Conservation (phyloP, 495 filamentous ascomycete species). For the Aspergillus wentii region DNA sequence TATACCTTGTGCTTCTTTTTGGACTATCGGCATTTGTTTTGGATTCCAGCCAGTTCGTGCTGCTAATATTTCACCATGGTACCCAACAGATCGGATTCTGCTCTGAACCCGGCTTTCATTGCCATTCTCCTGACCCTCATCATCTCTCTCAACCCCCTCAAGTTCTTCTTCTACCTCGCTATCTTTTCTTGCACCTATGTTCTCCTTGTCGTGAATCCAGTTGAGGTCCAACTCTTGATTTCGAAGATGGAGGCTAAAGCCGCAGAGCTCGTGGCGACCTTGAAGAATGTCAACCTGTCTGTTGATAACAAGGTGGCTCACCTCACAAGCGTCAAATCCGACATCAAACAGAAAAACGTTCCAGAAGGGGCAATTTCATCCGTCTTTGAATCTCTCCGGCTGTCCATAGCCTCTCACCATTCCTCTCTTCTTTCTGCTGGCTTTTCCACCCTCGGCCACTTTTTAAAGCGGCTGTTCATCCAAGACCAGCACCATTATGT, state of each 20-base stretch:
- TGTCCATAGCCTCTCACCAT: slow-evolving; percentile 67
- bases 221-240: slow-evolving; percentile 5
- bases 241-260: slow-evolving; percentile 39
- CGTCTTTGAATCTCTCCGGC: slow-evolving; percentile 68
- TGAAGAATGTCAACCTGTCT: slow-evolving; percentile 61
- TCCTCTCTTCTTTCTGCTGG: slow-evolving; percentile 63
- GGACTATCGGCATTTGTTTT: too few relatives aligned
- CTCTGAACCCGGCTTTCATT: too few relatives aligned
- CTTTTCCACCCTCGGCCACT: slow-evolving; percentile 80
- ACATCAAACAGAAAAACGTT: slow-evolving; percentile 84
- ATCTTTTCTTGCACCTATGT: slow-evolving; percentile 12
- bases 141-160: not conserved
- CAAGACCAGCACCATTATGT: slow-evolving; percentile 70
- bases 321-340: slow-evolving; percentile 70
- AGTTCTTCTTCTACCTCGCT: slow-evolving; percentile 8
- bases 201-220: slow-evolving; percentile 7
- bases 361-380: slow-evolving; percentile 64
- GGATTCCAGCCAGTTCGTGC: too few relatives aligned
- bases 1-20: too few relatives aligned
- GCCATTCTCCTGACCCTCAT: slow-evolving; percentile 3
- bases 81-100: too few relatives aligned
- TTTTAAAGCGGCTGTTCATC: slow-evolving; percentile 74
- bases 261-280: slow-evolving; percentile 55
- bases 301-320: slow-evolving; percentile 67
- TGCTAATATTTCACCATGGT: too few relatives aligned